A percentile compares a stretch with the other conserved stretches of the same genome.
phyloP scores from a whole-genome alignment of 164 flowering plant genomes.

The Protea cynaroides region DNA sequence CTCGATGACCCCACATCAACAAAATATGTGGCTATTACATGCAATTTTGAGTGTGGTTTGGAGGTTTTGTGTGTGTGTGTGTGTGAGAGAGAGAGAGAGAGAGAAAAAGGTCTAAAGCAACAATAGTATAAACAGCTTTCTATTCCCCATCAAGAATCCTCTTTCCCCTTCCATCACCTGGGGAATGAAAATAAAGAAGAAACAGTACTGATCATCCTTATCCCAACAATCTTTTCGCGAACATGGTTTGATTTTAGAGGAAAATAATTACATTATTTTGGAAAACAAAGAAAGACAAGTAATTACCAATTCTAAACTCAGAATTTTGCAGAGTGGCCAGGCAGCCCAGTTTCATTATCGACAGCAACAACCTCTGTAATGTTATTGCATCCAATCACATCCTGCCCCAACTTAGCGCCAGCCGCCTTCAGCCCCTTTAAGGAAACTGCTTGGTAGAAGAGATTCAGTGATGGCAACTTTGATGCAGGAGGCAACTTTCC shows the following conservation, averaged over 20 bases:
- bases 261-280: background rate
- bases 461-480: constrained; percentile 71
- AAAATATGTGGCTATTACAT: no score
- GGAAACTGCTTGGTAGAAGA: constrained; percentile 83
- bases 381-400: constrained; percentile 57
- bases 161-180: background rate
- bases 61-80: background rate
- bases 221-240: background rate
- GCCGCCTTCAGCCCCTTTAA: constrained; percentile 85
- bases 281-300: background rate
- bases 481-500: constrained; percentile 87
- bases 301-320: constrained; percentile 19
- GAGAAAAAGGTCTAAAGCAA: background rate
- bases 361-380: constrained; percentile 60
- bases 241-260: no score
- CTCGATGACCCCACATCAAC: no score
- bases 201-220: background rate
- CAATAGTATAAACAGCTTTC: background rate
- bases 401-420: constrained; percentile 83
- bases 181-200: background rate
- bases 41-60: no score
- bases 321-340: constrained; percentile 60
- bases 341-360: constrained; percentile 75
- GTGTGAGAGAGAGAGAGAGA: background rate
- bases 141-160: background rate